Conservation (phyloP, 2,329 filamentous ascomycete species). For the Stromatinia cepivora region DNA sequence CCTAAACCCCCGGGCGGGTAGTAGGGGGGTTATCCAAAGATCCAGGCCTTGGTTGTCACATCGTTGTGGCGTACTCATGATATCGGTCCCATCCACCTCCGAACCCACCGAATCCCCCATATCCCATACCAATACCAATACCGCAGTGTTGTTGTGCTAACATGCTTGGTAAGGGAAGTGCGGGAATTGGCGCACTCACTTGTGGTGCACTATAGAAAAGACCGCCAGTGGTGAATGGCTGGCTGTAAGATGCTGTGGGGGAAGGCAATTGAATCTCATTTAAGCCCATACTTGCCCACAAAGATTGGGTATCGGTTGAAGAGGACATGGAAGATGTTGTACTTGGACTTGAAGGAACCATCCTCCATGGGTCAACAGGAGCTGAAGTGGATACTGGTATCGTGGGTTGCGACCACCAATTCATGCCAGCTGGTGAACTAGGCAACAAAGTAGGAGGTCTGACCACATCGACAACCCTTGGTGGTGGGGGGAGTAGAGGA, state of each 20-base stretch:
- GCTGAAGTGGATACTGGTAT: slow-evolving; percentile 65
- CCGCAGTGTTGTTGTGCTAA: slow-evolving; percentile 80
- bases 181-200: slow-evolving; percentile 70
- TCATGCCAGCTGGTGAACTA: slow-evolving; percentile 71
- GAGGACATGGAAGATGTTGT: slow-evolving; percentile 57
- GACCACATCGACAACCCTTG: slow-evolving; percentile 84
- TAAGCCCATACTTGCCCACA: slow-evolving; percentile 80
- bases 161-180: slow-evolving; percentile 83
- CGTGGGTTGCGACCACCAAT: slow-evolving; percentile 77
- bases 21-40: slow-evolving; percentile 48
- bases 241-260: slow-evolving; percentile 76
- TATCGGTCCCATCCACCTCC: slow-evolving; percentile 73
- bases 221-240: slow-evolving; percentile 71
- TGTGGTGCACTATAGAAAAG: slow-evolving; percentile 80
- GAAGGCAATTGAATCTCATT: slow-evolving; percentile 74
- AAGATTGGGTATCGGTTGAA: slow-evolving; percentile 63
- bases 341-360: slow-evolving; percentile 85
- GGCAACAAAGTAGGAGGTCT: slow-evolving; percentile 83
- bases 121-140: slow-evolving; percentile 70
- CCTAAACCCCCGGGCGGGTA: slow-evolving; percentile 50
- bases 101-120: slow-evolving; percentile 72
- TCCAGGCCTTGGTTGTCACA: slow-evolving; percentile 66
- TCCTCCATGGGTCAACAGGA: slow-evolving; percentile 83
- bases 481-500: slow-evolving; percentile 81
- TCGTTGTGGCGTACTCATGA: slow-evolving; percentile 81